Conservation (phyloP, 2,329 filamentous ascomycete species). For the Alternaria ethzedia region DNA sequence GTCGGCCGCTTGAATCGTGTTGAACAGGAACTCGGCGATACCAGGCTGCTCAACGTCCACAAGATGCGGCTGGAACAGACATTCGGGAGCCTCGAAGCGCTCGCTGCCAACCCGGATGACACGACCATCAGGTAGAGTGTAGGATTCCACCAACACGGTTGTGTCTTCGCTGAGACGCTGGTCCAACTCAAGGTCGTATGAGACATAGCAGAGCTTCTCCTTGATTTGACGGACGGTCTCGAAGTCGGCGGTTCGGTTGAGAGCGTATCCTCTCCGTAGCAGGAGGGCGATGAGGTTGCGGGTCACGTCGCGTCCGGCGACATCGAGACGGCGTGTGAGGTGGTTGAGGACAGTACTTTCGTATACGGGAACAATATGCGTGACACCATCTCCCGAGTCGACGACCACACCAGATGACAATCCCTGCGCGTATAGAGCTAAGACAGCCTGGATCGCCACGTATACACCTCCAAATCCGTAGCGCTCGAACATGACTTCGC, state of each 20-base stretch:
- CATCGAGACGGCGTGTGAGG: slow-evolving; percentile 89
- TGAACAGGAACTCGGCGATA: slow-evolving; percentile 97
- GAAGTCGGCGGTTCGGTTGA: slow-evolving; percentile 98
- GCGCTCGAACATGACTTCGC: slow-evolving; percentile 98
- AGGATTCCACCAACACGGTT: slow-evolving; percentile 94
- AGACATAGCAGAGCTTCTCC: slow-evolving; percentile 99
- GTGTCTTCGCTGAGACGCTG: slow-evolving; percentile 96
- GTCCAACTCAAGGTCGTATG: slow-evolving; percentile 95
- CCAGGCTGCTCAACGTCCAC: slow-evolving; percentile 97
- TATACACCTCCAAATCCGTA: slow-evolving; percentile 97
- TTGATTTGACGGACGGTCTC: slow-evolving; percentile 98
- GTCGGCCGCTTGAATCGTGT: slow-evolving; percentile 95
- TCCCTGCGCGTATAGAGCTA: slow-evolving; percentile 97
- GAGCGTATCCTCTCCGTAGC: slow-evolving; percentile 89
- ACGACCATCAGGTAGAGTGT: slow-evolving; percentile 94
- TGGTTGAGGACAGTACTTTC: slow-evolving; percentile 98
- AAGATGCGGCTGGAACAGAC: slow-evolving; percentile 96
- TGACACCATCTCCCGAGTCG: slow-evolving; percentile 97
- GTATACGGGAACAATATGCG: slow-evolving; percentile 98
- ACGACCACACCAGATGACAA: slow-evolving; percentile 86
- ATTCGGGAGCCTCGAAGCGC: slow-evolving; percentile 97
- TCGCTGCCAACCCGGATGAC: slow-evolving; percentile 96
- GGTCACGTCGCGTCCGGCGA: slow-evolving; percentile 96
- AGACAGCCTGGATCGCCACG: slow-evolving; percentile 94
- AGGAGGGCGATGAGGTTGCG: slow-evolving; percentile 96